Evolutionary conservation across 805 yeast species (phyloP).

Genomic region (Nakazawaea siamensis): DNA sequence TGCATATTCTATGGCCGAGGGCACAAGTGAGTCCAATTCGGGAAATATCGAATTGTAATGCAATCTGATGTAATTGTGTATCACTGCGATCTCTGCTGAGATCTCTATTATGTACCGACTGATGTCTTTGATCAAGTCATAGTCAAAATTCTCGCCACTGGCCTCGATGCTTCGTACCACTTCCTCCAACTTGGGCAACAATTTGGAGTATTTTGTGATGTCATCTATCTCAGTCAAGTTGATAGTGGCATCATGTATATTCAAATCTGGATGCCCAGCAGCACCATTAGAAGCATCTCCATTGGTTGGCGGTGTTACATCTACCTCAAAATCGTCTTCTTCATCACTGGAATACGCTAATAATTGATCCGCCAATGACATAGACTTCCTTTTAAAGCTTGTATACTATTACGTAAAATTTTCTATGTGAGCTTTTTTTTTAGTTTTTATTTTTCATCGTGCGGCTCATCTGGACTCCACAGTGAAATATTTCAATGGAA

Average conservation of each 20-base stretch:
- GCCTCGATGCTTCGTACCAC: neutral
- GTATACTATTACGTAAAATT: neutral
- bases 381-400: neutral
- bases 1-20: slow-evolving; percentile 57
- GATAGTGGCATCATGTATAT: neutral
- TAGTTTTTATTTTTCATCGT: slow-evolving; percentile 7
- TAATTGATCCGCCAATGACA: slow-evolving; percentile 7
- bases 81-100: slow-evolving; percentile 40
- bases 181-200: neutral
- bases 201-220: slow-evolving; percentile 5
- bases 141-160: slow-evolving; percentile 23
- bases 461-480: neutral
- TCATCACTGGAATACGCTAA: slow-evolving; percentile 8
- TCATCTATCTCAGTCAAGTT: slow-evolving; percentile 8
- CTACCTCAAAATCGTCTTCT: slow-evolving; percentile 1
- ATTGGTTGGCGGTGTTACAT: neutral
- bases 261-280: neutral
- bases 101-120: slow-evolving; percentile 50
- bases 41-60: slow-evolving; percentile 58
- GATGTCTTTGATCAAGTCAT: slow-evolving; percentile 41
- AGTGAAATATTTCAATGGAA: slow-evolving; percentile 35
- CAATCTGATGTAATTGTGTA: slow-evolving; percentile 41
- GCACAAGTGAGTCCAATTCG: slow-evolving; percentile 57
- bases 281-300: neutral
- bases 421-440: neutral